Base-by-base conservation (phyloP, 768 basidiomycete genomes). In the Tulasnella sp. region DNA sequence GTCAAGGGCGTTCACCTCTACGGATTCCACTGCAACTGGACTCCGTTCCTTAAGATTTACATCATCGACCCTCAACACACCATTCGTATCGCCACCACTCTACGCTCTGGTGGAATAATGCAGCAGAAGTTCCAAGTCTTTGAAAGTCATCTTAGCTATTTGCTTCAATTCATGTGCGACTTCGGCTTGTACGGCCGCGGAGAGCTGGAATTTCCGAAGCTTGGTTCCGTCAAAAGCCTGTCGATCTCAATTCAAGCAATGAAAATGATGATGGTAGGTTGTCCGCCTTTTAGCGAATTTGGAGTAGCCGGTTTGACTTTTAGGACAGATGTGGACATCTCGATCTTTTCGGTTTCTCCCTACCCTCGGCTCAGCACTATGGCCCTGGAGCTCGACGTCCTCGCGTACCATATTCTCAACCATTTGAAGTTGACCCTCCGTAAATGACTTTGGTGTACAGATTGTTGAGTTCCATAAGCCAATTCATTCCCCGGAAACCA, bases 1-100 rank as follows among this genome's bases (percentile, higher is more conserved):
- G 92, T 95, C 75, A 98, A 98, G 81, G 97, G 94, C n/a, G 82
- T 94, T 19, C 90, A 91, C 77, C 97, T 98, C 80, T 98, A 98
- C 80, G 95, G 97, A 9, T 98, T 95, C 79, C 90, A 94, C 78
- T 83, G 89, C 12, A 86, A 88, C 34, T 91, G 94, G 77, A 84
- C 85, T 5, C 94, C 94, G 8, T 99, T 91, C 82, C 86, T 98
- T 79, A 98, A 98, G 79, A 85, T 99, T 65, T 82, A 87, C 75
- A 79, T 94, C 59, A 83, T 83, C 52, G 88, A 96, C 75, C 95
- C 96, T 14, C 78, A 83, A 1, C 79, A 88, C 75, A 82, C 67
- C 22, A 34, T 68, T 22, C 89, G 92, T 36, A 85, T 89, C 14
- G 86, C 87, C 59, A 87, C 91, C 26, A 87, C 96, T 72, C 80